These are phyloP conservation scores for Aspergillus mulundensis DNA, from an alignment of 495 filamentous ascomycete genomes.

Conservation along the genomic window DNA sequence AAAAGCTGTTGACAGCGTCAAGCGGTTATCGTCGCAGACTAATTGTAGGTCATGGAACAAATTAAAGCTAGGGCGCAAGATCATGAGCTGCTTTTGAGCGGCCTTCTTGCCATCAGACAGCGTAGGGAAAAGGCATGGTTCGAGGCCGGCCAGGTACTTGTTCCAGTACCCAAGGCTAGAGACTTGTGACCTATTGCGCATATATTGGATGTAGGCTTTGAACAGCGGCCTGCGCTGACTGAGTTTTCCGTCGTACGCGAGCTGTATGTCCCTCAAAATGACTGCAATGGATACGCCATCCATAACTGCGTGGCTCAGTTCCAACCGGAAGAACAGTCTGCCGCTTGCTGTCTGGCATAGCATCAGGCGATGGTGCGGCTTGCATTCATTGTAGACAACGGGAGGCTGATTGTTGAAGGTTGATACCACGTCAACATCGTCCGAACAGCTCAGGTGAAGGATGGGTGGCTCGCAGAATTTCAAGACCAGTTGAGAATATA, in stretches of 20 bases:
- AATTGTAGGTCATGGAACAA: constrained; percentile 28
- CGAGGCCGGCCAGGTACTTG: constrained; percentile 41
- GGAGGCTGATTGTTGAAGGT: constrained; percentile 32
- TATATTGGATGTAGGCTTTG: constrained; percentile 51
- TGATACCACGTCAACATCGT: constrained; percentile 28
- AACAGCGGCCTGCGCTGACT: constrained; percentile 42
- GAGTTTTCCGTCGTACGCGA: constrained; percentile 43
- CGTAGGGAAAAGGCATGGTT: constrained; percentile 51
- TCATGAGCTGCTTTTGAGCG: constrained; percentile 25
- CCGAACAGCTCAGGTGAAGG: constrained; percentile 31
- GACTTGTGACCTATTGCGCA: constrained; percentile 32
- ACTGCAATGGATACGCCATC: constrained; percentile 48
- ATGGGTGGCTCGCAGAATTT: constrained; percentile 32
- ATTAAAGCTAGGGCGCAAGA: constrained; percentile 32
- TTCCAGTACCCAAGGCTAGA: constrained; percentile 52
- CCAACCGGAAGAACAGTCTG: constrained; percentile 47
- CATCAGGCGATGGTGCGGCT: constrained; percentile 45
- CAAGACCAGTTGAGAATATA: constrained; percentile 51
- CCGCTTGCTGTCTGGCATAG: constrained; percentile 39
- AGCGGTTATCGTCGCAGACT: constrained; percentile 42
- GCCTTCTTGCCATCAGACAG: constrained; percentile 30
- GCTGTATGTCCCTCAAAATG: constrained; percentile 44
- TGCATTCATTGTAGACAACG: constrained; percentile 31
- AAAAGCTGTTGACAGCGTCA: constrained; percentile 50
- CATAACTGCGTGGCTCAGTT: constrained; percentile 54